phyloP scores from a whole-genome alignment of 1,284 basidiomycete species.

The Singerocomus rubriflavus region DNA sequence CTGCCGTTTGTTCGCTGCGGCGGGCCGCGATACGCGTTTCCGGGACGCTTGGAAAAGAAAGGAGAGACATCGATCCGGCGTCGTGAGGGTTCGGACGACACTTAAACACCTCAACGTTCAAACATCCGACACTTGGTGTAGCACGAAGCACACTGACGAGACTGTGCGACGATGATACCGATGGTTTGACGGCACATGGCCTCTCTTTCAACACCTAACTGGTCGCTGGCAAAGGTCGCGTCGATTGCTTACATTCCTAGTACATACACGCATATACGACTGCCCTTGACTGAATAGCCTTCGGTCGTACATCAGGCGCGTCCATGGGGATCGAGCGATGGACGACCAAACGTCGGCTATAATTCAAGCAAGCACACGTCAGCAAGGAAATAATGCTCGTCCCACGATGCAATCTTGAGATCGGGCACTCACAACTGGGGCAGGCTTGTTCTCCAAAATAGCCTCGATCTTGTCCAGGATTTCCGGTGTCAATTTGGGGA shows the following conservation, averaged over 20 bases:
- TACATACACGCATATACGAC: neutral
- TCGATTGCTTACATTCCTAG: neutral
- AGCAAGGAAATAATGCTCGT: neutral
- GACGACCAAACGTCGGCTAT: slow-evolving; percentile 32
- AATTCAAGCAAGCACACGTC: neutral
- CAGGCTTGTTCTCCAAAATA: slow-evolving; percentile 47
- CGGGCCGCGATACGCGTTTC: no score
- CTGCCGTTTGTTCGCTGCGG: no score
- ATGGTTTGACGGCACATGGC: no score
- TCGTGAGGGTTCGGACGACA: no score
- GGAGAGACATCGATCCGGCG: no score
- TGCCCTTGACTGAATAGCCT: neutral
- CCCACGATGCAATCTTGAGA: no score
- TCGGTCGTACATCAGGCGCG: slow-evolving; percentile 12
- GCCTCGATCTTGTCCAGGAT: slow-evolving; percentile 53
- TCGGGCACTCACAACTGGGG: slow-evolving; percentile 28
- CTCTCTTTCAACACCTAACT: neutral
- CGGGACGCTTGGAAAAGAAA: no score
- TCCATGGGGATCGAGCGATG: slow-evolving; percentile 31
- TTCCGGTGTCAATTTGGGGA: slow-evolving; percentile 57
- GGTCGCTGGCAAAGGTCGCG: neutral
- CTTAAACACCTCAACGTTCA: no score
- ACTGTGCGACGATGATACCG: no score
- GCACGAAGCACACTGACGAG: no score
- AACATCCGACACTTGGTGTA: no score